Percentiles rank a stretch among this genome's conserved stretches.
Evolutionary conservation across 2,329 filamentous ascomycete species (phyloP).

Genomic region (Colletotrichum horii): DNA sequence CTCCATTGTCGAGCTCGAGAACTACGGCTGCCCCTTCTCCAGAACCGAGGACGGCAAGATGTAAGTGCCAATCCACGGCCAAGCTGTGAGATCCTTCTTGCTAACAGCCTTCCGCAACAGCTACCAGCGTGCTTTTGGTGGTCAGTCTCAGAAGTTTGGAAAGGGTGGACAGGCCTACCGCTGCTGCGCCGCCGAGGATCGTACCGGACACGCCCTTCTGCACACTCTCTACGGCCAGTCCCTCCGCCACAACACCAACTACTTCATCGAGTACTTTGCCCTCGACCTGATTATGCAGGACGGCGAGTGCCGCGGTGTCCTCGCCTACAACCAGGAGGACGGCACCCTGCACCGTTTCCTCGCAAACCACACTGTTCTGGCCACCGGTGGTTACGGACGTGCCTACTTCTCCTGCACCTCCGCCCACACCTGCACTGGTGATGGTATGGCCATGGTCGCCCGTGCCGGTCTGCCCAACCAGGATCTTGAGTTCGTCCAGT

Average conservation of each 20-base stretch:
- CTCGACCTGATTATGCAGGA: constrained; percentile 97
- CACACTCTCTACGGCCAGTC: constrained; percentile 99
- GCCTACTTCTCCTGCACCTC: constrained; percentile 99
- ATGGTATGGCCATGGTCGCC: constrained; percentile 99
- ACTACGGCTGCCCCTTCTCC: constrained; percentile 97
- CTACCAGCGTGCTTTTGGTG: constrained; percentile 98
- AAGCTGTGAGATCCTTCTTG: background rate
- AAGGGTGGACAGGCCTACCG: constrained; percentile 98
- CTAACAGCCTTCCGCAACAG: constrained; percentile 44
- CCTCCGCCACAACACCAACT: constrained; percentile 96
- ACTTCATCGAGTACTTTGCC: constrained; percentile 99
- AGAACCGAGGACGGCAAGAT: constrained; percentile 97
- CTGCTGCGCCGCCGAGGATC: constrained; percentile 93
- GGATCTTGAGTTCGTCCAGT: constrained; percentile 99
- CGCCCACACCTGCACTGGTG: constrained; percentile 97
- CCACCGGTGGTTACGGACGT: constrained; percentile 96
- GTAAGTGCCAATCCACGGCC: constrained; percentile 49
- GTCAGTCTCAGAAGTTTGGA: constrained; percentile 92
- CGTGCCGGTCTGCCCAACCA: constrained; percentile 98
- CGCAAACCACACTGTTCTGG: constrained; percentile 94
- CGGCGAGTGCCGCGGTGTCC: constrained; percentile 93
- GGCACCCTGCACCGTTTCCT: constrained; percentile 97
- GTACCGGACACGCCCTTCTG: constrained; percentile 95
- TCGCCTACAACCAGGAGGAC: constrained; percentile 99
- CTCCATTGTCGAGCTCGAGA: constrained; percentile 92